Base-by-base conservation (phyloP, 176 grass and related monocot genomes). In the Zoysia japonica region DNA sequence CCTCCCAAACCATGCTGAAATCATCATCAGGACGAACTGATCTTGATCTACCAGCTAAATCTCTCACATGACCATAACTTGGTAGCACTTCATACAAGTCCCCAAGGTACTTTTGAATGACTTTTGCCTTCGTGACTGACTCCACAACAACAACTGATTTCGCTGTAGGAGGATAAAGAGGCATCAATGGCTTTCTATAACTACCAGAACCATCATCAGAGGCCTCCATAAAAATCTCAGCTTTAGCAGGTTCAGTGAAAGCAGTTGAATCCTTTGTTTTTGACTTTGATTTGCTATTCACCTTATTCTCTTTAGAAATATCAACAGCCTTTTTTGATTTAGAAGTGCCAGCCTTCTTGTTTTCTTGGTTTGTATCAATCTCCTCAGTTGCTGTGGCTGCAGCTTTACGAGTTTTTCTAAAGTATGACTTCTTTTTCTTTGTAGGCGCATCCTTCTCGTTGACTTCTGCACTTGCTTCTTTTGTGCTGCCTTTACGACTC, bases 1-100 rank as follows among this genome's bases (percentile, higher is more conserved):
- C 95, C 87, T 98, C 95, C 95, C 95, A 98, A 48, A 98, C 95
- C 95, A 98, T 93, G 71, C 90, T 94, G 77, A 98, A 98, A 80
- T 90, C 85, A 79, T 98, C 92, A 90, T 98, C 95, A 77, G 95
- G 92, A 36, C 95, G 79, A n/a, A 98, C 95, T 7, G 95, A 98
- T 85, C 70, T 85, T 69, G 95, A 98, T 70, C 81, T 92, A 66
- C 89, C 95, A 75, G 95, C 92, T 80, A 98, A 88, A 85, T 98
- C 95, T 80, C 95, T 92, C 65, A 98, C 85, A 83, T 98, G 95
- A 49, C 95, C 95, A 90, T 98, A 91, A 79, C 95, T 98, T 83
- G 95, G 87, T 46, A 98, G 60, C 64, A 98, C 95, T 83, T 94
- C 90, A 48, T 87, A 98, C 80, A 86, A 87, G 70, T 88, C 85